These are phyloP conservation scores for Drechslerella dactyloides DNA, from an alignment of 2,329 filamentous ascomycete genomes.

Conservation along the genomic window DNA sequence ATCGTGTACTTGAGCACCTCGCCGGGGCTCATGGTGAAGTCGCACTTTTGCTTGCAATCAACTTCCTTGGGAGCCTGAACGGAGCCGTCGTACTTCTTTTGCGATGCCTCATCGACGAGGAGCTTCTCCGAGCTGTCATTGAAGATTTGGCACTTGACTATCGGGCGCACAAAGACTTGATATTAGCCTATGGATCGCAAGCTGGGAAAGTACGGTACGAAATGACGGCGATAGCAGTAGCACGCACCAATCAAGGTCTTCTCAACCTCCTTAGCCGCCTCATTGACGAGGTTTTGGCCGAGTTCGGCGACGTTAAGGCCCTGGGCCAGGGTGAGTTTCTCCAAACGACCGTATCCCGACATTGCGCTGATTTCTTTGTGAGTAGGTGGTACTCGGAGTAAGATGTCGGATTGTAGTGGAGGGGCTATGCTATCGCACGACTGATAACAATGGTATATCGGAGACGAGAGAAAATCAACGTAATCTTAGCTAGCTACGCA, in stretches of 20 bases:
- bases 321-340: no score
- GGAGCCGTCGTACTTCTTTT: not conserved
- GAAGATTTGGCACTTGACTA: not conserved
- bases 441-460: not conserved
- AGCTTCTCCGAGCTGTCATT: not conserved
- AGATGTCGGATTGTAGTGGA: no score
- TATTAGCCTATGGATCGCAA: not conserved
- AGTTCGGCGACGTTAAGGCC: no score
- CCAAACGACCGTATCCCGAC: no score
- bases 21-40: conserved; percentile 29
- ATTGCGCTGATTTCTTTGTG: no score
- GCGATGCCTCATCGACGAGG: conserved; percentile 23
- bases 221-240: no score
- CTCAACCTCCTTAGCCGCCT: no score
- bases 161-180: not conserved
- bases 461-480: not conserved
- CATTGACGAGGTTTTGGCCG: no score
- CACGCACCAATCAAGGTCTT: no score
- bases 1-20: conserved; percentile 11
- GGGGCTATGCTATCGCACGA: no score
- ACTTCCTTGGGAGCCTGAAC: conserved; percentile 8
- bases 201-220: no score
- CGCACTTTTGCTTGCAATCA: not conserved
- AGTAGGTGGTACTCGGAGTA: no score
- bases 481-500: not conserved